Evolutionary conservation across 805 yeast species (phyloP).

Genomic region (Saccharomycopsis javanensis): DNA sequence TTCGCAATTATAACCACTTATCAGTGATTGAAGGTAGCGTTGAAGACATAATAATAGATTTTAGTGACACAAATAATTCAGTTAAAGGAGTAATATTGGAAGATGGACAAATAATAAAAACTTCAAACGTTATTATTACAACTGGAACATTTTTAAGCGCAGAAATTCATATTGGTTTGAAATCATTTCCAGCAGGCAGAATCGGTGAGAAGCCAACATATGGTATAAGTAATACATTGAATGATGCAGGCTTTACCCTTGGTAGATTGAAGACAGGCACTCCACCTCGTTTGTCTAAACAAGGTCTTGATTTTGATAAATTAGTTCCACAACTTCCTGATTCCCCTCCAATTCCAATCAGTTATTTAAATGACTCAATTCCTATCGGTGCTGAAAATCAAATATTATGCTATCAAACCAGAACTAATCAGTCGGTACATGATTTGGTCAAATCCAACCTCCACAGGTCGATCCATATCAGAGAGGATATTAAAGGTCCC

Average conservation of each 20-base stretch:
- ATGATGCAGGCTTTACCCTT: slow-evolving; percentile 65
- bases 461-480: slow-evolving; percentile 77
- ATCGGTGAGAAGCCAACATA: slow-evolving; percentile 87
- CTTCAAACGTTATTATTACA: slow-evolving; percentile 71
- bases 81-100: slow-evolving; percentile 67
- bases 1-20: slow-evolving; percentile 47
- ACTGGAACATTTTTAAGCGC: slow-evolving; percentile 95
- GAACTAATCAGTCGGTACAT: slow-evolving; percentile 70
- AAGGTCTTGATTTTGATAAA: slow-evolving; percentile 58
- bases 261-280: slow-evolving; percentile 96
- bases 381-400: slow-evolving; percentile 45
- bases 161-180: slow-evolving; percentile 86
- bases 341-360: slow-evolving; percentile 80
- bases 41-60: slow-evolving; percentile 67
- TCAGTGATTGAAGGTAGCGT: slow-evolving; percentile 65
- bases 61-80: slow-evolving; percentile 24
- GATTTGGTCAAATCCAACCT: slow-evolving; percentile 58
- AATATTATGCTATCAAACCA: slow-evolving; percentile 64
- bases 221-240: slow-evolving; percentile 75
- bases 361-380: slow-evolving; percentile 66
- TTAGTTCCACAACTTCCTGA: slow-evolving; percentile 73
- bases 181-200: slow-evolving; percentile 79
- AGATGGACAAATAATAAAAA: slow-evolving; percentile 50
- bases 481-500: slow-evolving; percentile 94
- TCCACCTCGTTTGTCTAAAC: slow-evolving; percentile 76